Evolutionary conservation across 768 basidiomycete species (phyloP), one percentile per base, ranked within the genome.

Genomic region (Russula compacta): DNA sequence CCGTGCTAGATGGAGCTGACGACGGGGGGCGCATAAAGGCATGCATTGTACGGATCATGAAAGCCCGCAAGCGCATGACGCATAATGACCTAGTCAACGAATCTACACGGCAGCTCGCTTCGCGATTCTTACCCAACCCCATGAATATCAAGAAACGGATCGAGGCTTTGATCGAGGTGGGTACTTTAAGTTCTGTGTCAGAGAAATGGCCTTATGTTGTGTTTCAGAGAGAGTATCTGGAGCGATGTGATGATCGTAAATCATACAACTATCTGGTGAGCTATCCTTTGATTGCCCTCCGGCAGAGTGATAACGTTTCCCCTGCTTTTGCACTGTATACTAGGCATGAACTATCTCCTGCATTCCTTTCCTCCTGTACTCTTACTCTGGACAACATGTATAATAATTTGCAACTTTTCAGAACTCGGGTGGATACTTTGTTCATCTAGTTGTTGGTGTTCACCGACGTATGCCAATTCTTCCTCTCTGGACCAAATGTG

Each of bases 31-130:
- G 53, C 48, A n/a, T 51, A 3, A 64, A 99, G 95, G 97, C 97
- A 1, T 98, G 92, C 69, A 88, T 98, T 64, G 97, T 99, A 29
- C 86, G 97, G 36, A 85, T 98, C 33, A 98, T 99, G 95, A 98
- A 98, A 75, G 87, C 92, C 70, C 78, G 94, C 58, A 98, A 98
- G 71, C 81, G 82, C 56, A 86, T 98, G 84, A 75, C 79, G 6
- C 92, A 98, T 69, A 91, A 84, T 61, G 92, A 94, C 58, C 81
- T 99, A 14, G 78, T 98, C 62, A 88, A 86, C 67, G 95, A 98
- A 73, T 92, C 93, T 38, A 92, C 91, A 48, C 82, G 84, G 21
- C 95, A 98, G 67, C 74, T 99, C 4, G 78, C 89, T 19, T 77
- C 77, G 59, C 84, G 95, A 4, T 99, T 98, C 79, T 82, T 81